Evolutionary conservation across 1,284 basidiomycete species (phyloP).

Genomic region (Wallemia hederae): DNA sequence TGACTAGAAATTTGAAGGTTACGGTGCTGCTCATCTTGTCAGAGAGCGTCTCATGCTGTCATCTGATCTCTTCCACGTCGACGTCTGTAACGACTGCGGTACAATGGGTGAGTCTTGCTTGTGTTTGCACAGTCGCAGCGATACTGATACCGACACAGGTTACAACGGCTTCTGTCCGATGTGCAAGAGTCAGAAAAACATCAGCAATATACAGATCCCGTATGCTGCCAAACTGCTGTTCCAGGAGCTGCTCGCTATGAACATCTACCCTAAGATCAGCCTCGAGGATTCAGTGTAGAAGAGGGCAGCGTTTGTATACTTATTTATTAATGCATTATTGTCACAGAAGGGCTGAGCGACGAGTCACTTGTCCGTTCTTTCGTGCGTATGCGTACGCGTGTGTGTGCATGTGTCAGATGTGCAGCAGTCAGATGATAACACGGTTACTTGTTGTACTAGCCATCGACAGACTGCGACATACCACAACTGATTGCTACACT

Average conservation of each 20-base stretch:
- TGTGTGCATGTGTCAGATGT: too few species aligned
- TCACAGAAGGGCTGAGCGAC: too few species aligned
- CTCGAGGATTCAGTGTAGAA: conserved; percentile 12
- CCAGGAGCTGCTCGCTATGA: conserved; percentile 35
- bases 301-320: not conserved
- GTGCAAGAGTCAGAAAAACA: conserved; percentile 85
- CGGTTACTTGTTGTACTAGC: too few species aligned
- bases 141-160: conserved; percentile 6
- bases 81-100: conserved; percentile 81
- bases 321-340: conserved; percentile 1
- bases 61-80: conserved; percentile 86
- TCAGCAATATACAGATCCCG: conserved; percentile 88
- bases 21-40: conserved; percentile 82
- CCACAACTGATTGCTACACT: too few species aligned
- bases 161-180: conserved; percentile 45
- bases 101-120: conserved; percentile 51
- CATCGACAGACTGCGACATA: too few species aligned
- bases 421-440: too few species aligned
- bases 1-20: conserved; percentile 42
- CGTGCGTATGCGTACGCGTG: too few species aligned
- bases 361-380: too few species aligned
- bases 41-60: conserved; percentile 95
- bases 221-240: conserved; percentile 92
- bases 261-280: conserved; percentile 19
- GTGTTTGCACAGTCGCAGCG: not conserved